Percentiles rank a stretch among this genome's conserved stretches.
These are phyloP conservation scores for Morella rubra DNA, from an alignment of 306 rosid genomes.

Conservation along the genomic window DNA sequence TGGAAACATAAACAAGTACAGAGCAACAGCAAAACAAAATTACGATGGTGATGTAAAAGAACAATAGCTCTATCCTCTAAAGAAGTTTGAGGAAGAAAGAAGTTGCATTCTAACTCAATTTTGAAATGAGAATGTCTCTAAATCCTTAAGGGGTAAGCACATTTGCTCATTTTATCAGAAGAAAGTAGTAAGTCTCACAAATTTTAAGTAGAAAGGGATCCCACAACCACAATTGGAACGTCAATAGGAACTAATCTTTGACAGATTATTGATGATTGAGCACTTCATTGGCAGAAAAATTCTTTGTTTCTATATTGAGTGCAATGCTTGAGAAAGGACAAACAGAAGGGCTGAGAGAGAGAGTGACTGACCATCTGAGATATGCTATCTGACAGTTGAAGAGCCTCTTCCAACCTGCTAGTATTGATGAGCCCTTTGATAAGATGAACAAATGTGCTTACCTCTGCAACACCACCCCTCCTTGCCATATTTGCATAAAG, in stretches of 20 bases:
- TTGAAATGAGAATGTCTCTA: neutral
- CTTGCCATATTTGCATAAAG: conserved; percentile 58
- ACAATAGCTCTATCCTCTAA: neutral
- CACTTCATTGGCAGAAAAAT: conserved; percentile 14
- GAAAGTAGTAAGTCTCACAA: neutral
- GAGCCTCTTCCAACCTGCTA: conserved; percentile 79
- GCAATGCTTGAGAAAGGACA: conserved; percentile 18
- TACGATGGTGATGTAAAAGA: neutral
- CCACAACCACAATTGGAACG: neutral
- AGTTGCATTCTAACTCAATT: neutral
- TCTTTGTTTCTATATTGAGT: conserved; percentile 5
- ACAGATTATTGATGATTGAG: conserved; percentile 3
- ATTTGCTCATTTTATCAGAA: conserved; percentile 2
- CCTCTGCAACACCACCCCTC: conserved; percentile 63
- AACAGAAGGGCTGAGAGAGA: conserved; percentile 13
- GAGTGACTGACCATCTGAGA: conserved; percentile 74
- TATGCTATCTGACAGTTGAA: conserved; percentile 65
- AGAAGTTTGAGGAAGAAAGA: neutral
- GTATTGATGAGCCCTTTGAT: conserved; percentile 63
- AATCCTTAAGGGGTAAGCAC: neutral
- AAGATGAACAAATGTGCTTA: conserved; percentile 63
- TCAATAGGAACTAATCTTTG: neutral
- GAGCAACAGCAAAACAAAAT: neutral
- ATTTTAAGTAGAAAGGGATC: conserved; percentile 10
- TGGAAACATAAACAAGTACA: neutral